Evolutionary conservation across 192 early-diverging fungal genomes (phyloP), one percentile per base, ranked within the genome.

Genomic region (Chytriomyces sp.): DNA sequence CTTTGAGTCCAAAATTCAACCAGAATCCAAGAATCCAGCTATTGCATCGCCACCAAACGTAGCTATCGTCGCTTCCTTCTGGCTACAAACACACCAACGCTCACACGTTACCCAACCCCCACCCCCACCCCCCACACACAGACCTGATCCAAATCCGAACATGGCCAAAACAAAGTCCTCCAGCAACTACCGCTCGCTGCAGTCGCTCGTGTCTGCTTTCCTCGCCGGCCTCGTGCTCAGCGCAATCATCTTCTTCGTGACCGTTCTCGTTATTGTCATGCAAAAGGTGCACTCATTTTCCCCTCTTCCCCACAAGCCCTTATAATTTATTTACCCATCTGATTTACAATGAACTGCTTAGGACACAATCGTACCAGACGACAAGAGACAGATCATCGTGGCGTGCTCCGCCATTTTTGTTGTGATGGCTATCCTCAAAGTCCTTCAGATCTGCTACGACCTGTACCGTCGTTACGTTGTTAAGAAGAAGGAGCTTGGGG

Each of bases 161-260:
- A 35, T 35, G 35, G 35, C 53, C 53, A 57, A 57, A 20, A 57
- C 13, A 57, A 20, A 13, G 13, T 57, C 53, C 53, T 13, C 53
- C 10, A 64, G 1, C 13, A 64, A 28, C 63, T 64, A 24, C 26
- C 63, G 63, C 63, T 64, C 63, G 16, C 63, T 64, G n/a, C 26
- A 18, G 11, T 64, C 63, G 16, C 63, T 64, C 3, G 10, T 64
- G 16, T 23, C n/a, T 28, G 63, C 63, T 3, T 64, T 64, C 63
- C 63, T 64, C 11, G 63, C 63, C 11, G 63, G 63, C 63, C 63
- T 64, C 28, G 63, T 35, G 10, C 26, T 64, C 10, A 13, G 18
- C 10, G 63, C 18, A 28, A 35, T 35, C 63, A 64, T 64, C 63
- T 64, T 64, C 26, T 64, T 23, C 63, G 26, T 64, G 10, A 64